Conservation (phyloP, 352 stramenopile species). For the Pythium phragmitis region DNA sequence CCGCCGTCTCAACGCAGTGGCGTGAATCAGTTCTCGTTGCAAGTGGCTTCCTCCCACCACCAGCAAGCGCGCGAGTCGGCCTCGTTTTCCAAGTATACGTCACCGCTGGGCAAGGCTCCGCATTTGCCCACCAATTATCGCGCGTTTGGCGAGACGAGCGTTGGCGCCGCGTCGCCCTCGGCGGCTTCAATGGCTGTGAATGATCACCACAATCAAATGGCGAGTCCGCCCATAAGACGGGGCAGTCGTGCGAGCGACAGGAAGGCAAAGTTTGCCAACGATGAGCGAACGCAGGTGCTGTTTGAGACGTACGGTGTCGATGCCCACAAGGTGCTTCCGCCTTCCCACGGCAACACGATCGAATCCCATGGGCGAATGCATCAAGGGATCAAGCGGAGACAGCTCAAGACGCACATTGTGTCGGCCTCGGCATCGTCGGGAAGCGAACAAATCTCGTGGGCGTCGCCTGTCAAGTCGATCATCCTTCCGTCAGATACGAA, state of each 20-base stretch:
- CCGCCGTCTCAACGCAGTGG: background rate
- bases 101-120: constrained; percentile 43
- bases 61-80: constrained; percentile 19
- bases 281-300: constrained; percentile 53
- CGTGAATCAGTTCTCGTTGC: constrained; percentile 21
- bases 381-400: constrained; percentile 51
- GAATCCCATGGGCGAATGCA: constrained; percentile 16
- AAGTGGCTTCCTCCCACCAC: constrained; percentile 4
- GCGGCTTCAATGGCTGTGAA: background rate
- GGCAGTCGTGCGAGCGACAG: constrained; percentile 25
- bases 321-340: constrained; percentile 20
- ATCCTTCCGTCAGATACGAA: constrained; percentile 21
- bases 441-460: constrained; percentile 16
- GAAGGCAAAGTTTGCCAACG: constrained; percentile 40
- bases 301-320: constrained; percentile 71
- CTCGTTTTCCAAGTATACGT: constrained; percentile 48
- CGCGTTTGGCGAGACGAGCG: constrained; percentile 14
- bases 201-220: constrained; percentile 10
- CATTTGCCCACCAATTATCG: constrained; percentile 37
- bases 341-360: background rate
- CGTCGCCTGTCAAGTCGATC: constrained; percentile 20
- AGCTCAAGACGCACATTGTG: constrained; percentile 53
- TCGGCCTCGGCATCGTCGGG: constrained; percentile 25
- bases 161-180: constrained; percentile 6
- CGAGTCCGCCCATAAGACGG: constrained; percentile 48